Conservation (phyloP, 345 rosid genomes). For the Nephelium lappaceum region DNA sequence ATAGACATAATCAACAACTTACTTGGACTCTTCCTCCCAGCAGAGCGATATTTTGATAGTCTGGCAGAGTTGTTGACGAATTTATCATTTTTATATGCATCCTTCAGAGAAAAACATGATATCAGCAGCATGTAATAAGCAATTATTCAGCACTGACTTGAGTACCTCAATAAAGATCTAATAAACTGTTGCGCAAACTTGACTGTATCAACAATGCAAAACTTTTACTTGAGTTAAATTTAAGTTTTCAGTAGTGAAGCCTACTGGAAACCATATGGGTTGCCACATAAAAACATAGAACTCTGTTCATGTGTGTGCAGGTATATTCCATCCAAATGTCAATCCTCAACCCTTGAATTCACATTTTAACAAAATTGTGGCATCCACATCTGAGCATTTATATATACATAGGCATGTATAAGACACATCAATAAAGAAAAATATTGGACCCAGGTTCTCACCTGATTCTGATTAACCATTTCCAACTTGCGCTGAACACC, state of each 20-base stretch:
- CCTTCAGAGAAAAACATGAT: slow-evolving; percentile 33
- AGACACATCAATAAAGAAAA: neutral
- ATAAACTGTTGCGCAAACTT: neutral
- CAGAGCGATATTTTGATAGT: slow-evolving; percentile 68
- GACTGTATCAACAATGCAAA: neutral
- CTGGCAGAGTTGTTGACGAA: slow-evolving; percentile 39
- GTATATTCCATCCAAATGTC: neutral
- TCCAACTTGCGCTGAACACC: slow-evolving; percentile 70
- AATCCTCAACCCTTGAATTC: neutral
- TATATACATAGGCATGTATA: neutral
- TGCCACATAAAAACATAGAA: neutral
- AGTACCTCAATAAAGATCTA: neutral
- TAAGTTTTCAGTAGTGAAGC: neutral
- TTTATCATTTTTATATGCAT: slow-evolving; percentile 50
- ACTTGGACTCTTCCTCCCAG: slow-evolving; percentile 78
- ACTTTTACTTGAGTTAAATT: neutral
- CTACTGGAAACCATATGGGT: no score
- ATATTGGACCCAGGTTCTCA: slow-evolving; percentile 13
- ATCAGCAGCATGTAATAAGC: neutral
- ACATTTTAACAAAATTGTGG: neutral
- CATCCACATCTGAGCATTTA: no score
- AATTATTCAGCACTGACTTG: neutral
- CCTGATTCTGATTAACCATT: slow-evolving; percentile 61
- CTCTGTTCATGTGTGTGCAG: neutral
- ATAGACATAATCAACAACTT: slow-evolving; percentile 29